Base-by-base conservation (phyloP, 2,329 filamentous ascomycete species). In the Fusarium gaditjirri region DNA sequence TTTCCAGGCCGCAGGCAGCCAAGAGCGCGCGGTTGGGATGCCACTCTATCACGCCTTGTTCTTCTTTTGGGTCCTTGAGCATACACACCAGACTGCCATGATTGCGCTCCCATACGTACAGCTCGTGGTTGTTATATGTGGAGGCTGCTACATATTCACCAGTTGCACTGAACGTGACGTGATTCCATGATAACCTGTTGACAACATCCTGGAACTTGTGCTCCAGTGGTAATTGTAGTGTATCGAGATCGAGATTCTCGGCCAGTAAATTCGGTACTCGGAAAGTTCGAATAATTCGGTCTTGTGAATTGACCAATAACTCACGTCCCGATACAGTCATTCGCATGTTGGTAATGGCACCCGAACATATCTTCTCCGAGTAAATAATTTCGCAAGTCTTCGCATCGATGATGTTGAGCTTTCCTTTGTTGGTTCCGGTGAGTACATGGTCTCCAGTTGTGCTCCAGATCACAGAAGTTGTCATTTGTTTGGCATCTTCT, bases 161-260 rank as follows among this genome's bases (percentile, higher is more conserved):
- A 0, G 93, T 96, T 2, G 94, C 92, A 78, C 94, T 97, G 80
- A 99, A 98, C 0, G 95, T 94, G 65, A 97, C 95, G 78, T 98
- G 94, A 78, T 98, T 99, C 96, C 96, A 99, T 11, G 93, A 94
- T 17, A 98, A 84, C 47, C 93, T 91, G 79, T 99, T 98, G 55
- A 99, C 96, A 8, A 98, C 92, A 79, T 99, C 97, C 81, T 98
- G 95, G 77, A 98, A 99, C 79, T 98, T 98, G 84, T 99, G 96
- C 82, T 99, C 95, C 17, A 98, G 90, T 43, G 96, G 93, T 43
- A 99, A 86, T 76, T 95, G 92, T 77, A 99, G 92, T 33, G 92
- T 95, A 76, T 97, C 93, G 25, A 93, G 89, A 73, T 97, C 93
- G 46, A 97, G 87, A 76, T 93, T 89, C 19, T 88, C 84, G 4